A percentile compares a stretch with the other conserved stretches of the same genome.
Evolutionary conservation across 805 yeast genomes (phyloP).

Genomic region (Saccharomycopsis synnaedendra): DNA sequence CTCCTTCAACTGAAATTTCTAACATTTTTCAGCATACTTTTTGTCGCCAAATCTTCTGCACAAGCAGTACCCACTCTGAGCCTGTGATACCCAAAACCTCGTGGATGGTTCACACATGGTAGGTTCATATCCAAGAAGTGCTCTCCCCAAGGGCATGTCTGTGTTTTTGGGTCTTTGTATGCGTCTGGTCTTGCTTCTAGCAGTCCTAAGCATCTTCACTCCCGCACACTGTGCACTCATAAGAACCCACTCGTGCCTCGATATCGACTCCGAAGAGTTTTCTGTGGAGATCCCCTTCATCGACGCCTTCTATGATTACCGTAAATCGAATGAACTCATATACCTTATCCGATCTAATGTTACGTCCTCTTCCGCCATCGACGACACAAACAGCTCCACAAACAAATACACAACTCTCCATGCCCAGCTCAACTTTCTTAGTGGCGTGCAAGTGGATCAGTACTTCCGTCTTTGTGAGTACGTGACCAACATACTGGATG

Average conservation of each 20-base stretch:
- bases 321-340: constrained; percentile 5
- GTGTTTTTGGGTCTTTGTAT: neutral
- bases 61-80: too few species aligned
- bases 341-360: constrained; percentile 1
- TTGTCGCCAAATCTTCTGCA: too few species aligned
- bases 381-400: constrained; percentile 34
- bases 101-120: too few species aligned
- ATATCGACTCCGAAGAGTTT: neutral
- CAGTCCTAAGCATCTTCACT: too few species aligned
- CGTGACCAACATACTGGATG: constrained; percentile 2
- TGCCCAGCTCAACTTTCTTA: constrained; percentile 32
- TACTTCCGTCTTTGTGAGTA: constrained; percentile 32
- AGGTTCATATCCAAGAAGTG: too few species aligned
- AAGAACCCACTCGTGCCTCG: constrained; percentile 2
- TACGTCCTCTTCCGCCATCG: constrained; percentile 18
- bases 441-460: constrained; percentile 28
- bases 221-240: neutral
- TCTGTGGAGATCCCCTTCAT: constrained; percentile 6
- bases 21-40: too few species aligned
- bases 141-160: neutral
- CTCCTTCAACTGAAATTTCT: too few species aligned
- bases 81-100: too few species aligned
- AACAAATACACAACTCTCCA: constrained; percentile 39
- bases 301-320: constrained; percentile 12
- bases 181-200: neutral